phyloP scores from a whole-genome alignment of 2,329 filamentous ascomycete species.

The Aspergillus sp. region DNA sequence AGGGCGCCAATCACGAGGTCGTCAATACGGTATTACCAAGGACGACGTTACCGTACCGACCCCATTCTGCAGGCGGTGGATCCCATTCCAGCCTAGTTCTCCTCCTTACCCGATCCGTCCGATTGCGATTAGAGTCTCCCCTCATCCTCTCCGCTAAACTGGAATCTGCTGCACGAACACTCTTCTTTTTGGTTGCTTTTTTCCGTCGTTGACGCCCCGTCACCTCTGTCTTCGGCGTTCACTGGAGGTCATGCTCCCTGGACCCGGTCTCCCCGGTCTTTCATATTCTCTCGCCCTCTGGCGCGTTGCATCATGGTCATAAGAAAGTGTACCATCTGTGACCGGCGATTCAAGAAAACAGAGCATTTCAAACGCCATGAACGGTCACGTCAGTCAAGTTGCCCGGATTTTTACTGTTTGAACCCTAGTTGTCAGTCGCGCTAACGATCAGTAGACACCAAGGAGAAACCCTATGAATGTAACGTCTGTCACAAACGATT shows the following conservation, averaged over 20 bases:
- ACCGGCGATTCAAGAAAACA: constrained; percentile 56
- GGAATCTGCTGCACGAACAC: not conserved
- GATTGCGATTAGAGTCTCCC: not conserved
- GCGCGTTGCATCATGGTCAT: constrained; percentile 38
- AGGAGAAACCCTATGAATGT: constrained; percentile 56
- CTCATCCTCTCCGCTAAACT: not conserved
- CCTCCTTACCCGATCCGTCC: not conserved
- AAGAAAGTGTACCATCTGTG: constrained; percentile 49
- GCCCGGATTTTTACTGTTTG: not conserved
- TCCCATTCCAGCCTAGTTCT: not conserved
- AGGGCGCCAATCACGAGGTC: too few relatives aligned
- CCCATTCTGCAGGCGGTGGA: not conserved
- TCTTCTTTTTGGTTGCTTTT: constrained; percentile 3
- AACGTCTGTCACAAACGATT: constrained; percentile 55
- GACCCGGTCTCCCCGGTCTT: not conserved
- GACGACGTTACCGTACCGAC: too few relatives aligned
- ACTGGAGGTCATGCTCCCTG: constrained; percentile 8
- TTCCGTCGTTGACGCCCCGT: not conserved
- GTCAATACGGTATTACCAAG: too few relatives aligned
- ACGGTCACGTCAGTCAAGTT: constrained; percentile 49
- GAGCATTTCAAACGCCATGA: constrained; percentile 58
- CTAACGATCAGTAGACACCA: constrained; percentile 44
- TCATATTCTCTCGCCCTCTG: constrained; percentile 4
- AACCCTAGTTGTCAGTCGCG: not conserved
- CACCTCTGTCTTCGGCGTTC: not conserved